Base-by-base conservation (phyloP, 148 eudicot species). In the Nepenthes gracilis region DNA sequence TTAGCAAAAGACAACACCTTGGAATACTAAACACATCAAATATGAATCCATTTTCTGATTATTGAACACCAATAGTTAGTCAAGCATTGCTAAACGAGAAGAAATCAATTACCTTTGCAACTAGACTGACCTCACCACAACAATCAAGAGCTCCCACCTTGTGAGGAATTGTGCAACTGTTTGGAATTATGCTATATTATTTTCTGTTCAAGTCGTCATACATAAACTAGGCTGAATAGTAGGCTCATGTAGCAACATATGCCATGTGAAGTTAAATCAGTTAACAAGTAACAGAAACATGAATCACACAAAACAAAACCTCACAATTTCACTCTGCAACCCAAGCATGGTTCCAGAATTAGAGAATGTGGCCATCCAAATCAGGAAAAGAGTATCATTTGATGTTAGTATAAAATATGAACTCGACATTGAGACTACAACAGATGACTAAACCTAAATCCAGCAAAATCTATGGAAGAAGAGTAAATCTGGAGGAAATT, bases 141-240 rank as follows among this genome's bases (percentile, higher is more conserved):
- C 84, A 77, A 65, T 70, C 58, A 52, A 79, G 68, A 52, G 72
- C 86, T 55, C 58, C 81, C 71, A 78, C 84, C 69, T 86, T 86
- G 77, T 86, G 94, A 71, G 94, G 94, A 77, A 83, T 86, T 45
- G 94, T 86, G 61, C 80, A 77, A 72, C 94, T 86, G 88, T 68
- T 55, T 57, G 36, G 11, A 5, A 45, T 45, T 5, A 5, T 6
- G 48, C 11, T 45, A 5, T 6, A 45, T 6, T 45, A 45, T 5
- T 11, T 11, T 5, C 48, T 45, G 6, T 45, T 11, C 48, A 45
- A 5, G 11, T 45, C 48, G 11, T 5, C 6, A 14, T 13, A 52
- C 23, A 55, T 2, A 33, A 12, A 1, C 33, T 43, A 55, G 35
- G 33, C 36, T 23, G 23, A 23, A 23, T 23, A 23, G 23, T 23